Evolutionary conservation across 257 asterid genomes (phyloP).

Genomic region (Linderniella brevidens): DNA sequence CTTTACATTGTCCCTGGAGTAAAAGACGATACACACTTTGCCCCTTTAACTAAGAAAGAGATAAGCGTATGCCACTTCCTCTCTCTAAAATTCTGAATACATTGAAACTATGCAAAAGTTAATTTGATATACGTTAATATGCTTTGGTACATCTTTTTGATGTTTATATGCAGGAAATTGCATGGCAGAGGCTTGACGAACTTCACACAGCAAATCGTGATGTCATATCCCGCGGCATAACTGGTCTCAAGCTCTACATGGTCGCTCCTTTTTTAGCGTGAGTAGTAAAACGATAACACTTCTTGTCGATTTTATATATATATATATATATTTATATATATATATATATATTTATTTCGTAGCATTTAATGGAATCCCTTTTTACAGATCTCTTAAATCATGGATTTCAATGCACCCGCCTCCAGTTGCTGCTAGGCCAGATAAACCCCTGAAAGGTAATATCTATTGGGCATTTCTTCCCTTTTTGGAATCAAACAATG

Average conservation of each 20-base stretch:
- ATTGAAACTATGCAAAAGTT: constrained; percentile 2
- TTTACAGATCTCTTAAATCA: constrained; percentile 42
- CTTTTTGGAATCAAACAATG: no score
- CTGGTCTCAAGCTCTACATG: constrained; percentile 82
- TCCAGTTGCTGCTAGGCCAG: constrained; percentile 32
- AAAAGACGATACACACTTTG: constrained; percentile 64
- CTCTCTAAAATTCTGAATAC: constrained; percentile 1
- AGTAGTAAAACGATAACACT: constrained; percentile 12
- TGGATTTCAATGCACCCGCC: constrained; percentile 65
- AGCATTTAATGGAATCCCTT: constrained; percentile 8
- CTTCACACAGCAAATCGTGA: constrained; percentile 52
- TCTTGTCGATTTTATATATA: no score
- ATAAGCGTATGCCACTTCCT: constrained; percentile 44
- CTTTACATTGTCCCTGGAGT: constrained; percentile 67
- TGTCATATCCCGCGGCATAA: constrained; percentile 61
- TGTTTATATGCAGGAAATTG: constrained; percentile 45
- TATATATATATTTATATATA: no score
- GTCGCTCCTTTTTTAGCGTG: constrained; percentile 69
- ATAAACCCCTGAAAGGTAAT: constrained; percentile 43
- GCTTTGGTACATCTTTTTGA: not conserved
- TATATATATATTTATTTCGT: no score
- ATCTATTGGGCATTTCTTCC: constrained; percentile 2
- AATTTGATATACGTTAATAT: not conserved
- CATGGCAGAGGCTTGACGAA: constrained; percentile 76
- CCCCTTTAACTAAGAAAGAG: constrained; percentile 72